Conservation (phyloP, 2,329 filamentous ascomycete genomes). For the Alternaria infectoria region DNA sequence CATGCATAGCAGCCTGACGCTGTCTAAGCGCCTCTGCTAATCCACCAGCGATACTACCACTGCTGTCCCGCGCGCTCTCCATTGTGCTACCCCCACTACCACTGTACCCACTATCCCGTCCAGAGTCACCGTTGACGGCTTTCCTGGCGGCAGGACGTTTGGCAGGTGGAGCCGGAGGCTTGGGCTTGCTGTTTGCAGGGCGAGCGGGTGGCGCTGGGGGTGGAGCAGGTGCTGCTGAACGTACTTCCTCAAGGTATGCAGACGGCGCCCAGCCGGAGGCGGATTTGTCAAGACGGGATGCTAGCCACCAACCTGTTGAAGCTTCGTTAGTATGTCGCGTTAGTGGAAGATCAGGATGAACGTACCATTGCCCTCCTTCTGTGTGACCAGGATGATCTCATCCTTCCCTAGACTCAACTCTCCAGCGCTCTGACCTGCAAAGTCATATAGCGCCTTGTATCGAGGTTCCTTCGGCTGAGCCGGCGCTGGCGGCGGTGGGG, state of each 20-base stretch:
- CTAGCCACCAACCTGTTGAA: conserved; percentile 88
- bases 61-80: conserved; percentile 49
- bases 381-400: conserved; percentile 85
- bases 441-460: conserved; percentile 92
- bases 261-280: conserved; percentile 94
- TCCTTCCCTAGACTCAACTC: conserved; percentile 82
- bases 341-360: conserved; percentile 8
- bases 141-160: conserved; percentile 81
- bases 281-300: conserved; percentile 70
- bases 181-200: conserved; percentile 72
- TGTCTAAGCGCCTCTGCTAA: conserved; percentile 58
- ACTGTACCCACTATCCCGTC: conserved; percentile 68
- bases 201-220: conserved; percentile 59
- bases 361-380: conserved; percentile 94
- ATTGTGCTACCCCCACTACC: conserved; percentile 48
- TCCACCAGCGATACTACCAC: conserved; percentile 56
- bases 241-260: conserved; percentile 86
- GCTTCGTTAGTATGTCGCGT: conserved; percentile 21
- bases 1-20: conserved; percentile 58
- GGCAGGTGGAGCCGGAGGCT: conserved; percentile 76
- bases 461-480: conserved; percentile 71
- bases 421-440: conserved; percentile 81
- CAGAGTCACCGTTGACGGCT: conserved; percentile 63
- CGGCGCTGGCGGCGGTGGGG: conserved; percentile 67
- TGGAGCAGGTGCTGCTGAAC: conserved; percentile 63